Conservation (phyloP, 2,329 filamentous ascomycete species). For the Aspergillus thermomutatus region DNA sequence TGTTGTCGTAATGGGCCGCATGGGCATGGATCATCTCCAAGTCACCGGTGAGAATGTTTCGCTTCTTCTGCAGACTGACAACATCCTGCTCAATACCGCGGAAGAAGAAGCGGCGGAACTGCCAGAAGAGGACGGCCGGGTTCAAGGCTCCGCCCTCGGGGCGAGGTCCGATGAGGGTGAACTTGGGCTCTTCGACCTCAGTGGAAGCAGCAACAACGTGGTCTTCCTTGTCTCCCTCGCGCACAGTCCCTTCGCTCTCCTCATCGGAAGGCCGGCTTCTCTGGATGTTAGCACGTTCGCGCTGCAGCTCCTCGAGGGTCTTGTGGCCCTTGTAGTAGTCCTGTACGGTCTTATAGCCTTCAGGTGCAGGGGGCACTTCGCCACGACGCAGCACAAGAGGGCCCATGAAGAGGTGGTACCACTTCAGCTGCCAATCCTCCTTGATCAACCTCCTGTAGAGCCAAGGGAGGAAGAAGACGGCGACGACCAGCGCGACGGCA, state of each 20-base stretch:
- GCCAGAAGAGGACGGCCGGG: conserved; percentile 16
- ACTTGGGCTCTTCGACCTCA: neutral
- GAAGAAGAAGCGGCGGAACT: conserved; percentile 11
- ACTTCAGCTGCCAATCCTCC: conserved; percentile 14
- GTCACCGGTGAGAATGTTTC: conserved; percentile 13
- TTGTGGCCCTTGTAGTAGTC: conserved; percentile 20
- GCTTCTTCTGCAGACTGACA: conserved; percentile 14
- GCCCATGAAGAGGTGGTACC: conserved; percentile 11
- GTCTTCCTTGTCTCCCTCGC: neutral
- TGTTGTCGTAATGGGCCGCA: conserved; percentile 13
- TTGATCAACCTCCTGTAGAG: conserved; percentile 11
- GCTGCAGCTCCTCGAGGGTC: conserved; percentile 14
- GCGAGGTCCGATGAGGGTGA: conserved; percentile 12
- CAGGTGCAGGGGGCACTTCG: conserved; percentile 9
- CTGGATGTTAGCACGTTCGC: conserved; percentile 4
- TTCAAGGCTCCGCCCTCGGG: conserved; percentile 10
- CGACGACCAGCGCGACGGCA: conserved; percentile 5
- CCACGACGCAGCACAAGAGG: conserved; percentile 16
- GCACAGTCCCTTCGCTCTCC: conserved; percentile 1
- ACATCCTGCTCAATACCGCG: conserved; percentile 17
- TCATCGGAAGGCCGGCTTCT: neutral
- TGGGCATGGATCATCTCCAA: conserved; percentile 16
- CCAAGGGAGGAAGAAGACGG: conserved; percentile 15
- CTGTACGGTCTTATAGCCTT: conserved; percentile 4
- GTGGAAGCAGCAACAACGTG: neutral